Evolutionary conservation across 2,329 filamentous ascomycete genomes (phyloP).

Genomic region (Cryphonectria naterciae): DNA sequence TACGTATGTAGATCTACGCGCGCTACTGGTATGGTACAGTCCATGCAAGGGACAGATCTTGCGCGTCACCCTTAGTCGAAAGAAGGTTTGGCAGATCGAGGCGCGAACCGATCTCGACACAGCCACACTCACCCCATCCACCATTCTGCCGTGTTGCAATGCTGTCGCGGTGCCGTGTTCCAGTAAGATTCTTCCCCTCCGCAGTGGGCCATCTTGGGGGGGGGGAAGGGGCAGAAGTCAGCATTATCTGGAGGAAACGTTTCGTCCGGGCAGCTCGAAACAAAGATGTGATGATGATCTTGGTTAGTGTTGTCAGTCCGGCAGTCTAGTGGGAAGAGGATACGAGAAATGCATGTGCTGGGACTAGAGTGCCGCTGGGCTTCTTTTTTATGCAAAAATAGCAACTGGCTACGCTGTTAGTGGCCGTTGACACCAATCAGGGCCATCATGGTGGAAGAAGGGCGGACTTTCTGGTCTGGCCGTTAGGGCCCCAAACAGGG

Average conservation of each 20-base stretch:
- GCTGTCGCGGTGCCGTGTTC: background rate
- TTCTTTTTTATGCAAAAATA: background rate
- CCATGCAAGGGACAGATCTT: constrained; percentile 3
- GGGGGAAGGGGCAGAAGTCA: background rate
- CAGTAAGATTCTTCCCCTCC: background rate
- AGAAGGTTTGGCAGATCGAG: constrained; percentile 2
- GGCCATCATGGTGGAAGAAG: background rate
- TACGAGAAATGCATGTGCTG: background rate
- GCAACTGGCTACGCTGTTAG: background rate
- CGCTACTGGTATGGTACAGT: background rate
- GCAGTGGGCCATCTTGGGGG: background rate
- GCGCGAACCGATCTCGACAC: background rate
- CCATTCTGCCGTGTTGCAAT: background rate
- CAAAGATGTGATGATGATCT: background rate
- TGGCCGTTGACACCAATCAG: background rate
- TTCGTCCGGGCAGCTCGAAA: background rate
- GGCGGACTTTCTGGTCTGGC: background rate
- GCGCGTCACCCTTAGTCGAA: background rate
- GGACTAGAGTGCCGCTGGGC: background rate
- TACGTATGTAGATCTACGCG: background rate
- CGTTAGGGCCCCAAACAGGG: background rate
- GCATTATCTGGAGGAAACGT: background rate
- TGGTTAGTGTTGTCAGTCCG: background rate
- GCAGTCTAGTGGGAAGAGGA: background rate
- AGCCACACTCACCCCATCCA: background rate